Conservation (phyloP, 164 flowering plant species). For the Sedum album region DNA sequence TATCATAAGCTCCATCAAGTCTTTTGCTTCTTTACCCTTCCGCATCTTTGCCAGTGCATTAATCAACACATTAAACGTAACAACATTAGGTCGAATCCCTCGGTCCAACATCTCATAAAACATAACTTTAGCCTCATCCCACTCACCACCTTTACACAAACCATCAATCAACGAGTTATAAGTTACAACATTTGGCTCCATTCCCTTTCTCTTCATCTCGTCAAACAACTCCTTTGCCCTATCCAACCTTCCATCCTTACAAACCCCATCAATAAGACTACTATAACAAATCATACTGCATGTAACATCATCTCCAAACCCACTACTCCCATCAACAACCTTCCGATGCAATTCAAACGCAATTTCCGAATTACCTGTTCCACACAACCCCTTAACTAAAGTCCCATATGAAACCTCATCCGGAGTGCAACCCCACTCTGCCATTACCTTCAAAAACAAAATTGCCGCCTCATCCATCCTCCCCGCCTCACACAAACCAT, state of each 20-base stretch:
- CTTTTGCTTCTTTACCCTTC: not conserved
- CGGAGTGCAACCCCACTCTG: slow-evolving; percentile 10
- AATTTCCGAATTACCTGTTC: too few species aligned
- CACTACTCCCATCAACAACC: not conserved
- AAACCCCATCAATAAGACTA: not conserved
- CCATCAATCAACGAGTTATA: slow-evolving; percentile 2
- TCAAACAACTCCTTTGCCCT: not conserved
- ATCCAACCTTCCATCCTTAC: slow-evolving; percentile 1
- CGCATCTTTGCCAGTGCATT: slow-evolving; percentile 2
- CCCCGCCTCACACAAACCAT: slow-evolving; percentile 21
- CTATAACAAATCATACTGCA: not conserved
- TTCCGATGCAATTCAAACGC: not conserved
- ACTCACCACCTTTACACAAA: not conserved
- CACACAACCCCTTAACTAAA: too few species aligned
- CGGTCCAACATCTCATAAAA: slow-evolving; percentile 6
- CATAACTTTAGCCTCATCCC: not conserved
- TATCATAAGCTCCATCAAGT: slow-evolving; percentile 2
- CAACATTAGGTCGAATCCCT: not conserved
- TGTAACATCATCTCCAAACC: not conserved
- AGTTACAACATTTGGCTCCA: slow-evolving; percentile 4
- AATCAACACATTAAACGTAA: slow-evolving; percentile 1
- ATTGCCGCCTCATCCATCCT: slow-evolving; percentile 16
- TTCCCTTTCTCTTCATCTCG: slow-evolving; percentile 4
- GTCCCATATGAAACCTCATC: too few species aligned
- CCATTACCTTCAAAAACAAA: slow-evolving; percentile 16